These are phyloP conservation scores for Pythium graminicola DNA, from an alignment of 352 stramenopile species.

Conservation along the genomic window DNA sequence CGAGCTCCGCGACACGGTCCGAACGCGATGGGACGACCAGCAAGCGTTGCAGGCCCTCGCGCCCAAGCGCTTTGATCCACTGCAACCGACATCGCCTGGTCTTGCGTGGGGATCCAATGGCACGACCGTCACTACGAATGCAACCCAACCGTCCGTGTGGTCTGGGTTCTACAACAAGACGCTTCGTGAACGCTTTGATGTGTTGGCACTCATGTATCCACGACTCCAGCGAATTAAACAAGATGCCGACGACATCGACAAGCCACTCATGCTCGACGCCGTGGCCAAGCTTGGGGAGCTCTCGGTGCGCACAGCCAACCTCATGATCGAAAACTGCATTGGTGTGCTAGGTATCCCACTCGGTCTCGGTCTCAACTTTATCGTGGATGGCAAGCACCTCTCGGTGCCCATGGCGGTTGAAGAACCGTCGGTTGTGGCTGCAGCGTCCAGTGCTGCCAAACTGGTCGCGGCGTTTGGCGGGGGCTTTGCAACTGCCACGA, in stretches of 20 bases:
- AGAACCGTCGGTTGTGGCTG: constrained; percentile 79
- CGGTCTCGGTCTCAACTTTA: constrained; percentile 82
- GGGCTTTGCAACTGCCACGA: constrained; percentile 68
- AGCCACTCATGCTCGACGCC: neutral
- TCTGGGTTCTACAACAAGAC: constrained; percentile 89
- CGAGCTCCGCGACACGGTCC: constrained; percentile 27
- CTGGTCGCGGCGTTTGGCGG: constrained; percentile 62
- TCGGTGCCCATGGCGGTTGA: constrained; percentile 83
- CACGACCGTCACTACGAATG: neutral
- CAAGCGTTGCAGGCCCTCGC: neutral
- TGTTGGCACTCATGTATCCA: constrained; percentile 83
- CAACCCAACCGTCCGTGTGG: constrained; percentile 72
- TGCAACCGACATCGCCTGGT: constrained; percentile 37
- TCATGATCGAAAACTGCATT: constrained; percentile 90
- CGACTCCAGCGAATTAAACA: constrained; percentile 42
- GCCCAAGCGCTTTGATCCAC: constrained; percentile 41
- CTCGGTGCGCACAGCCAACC: constrained; percentile 67
- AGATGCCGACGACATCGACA: constrained; percentile 6
- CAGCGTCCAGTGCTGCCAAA: constrained; percentile 78
- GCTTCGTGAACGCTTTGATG: constrained; percentile 68
- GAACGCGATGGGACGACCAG: neutral
- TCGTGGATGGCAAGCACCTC: constrained; percentile 72
- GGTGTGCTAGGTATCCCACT: constrained; percentile 78
- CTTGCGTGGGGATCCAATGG: constrained; percentile 8
- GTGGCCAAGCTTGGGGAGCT: constrained; percentile 55